Conservation (phyloP, 257 asterid genomes). For the Solanum etuberosum region DNA sequence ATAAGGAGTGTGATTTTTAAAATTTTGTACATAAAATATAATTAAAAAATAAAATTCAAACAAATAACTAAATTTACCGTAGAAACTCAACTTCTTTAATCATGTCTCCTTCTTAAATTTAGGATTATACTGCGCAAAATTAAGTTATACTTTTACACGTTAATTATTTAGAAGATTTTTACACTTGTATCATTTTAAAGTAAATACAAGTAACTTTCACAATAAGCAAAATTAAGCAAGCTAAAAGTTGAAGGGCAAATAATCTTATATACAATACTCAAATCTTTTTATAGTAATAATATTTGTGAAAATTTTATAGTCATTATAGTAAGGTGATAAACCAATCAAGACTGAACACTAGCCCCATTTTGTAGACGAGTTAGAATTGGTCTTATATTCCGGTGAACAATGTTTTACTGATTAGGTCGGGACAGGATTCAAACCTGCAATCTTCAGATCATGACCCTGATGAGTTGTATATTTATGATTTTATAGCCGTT, state of each 20-base stretch:
- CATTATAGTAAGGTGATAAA: neutral
- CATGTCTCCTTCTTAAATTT: neutral
- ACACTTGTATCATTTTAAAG: neutral
- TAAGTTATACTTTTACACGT: neutral
- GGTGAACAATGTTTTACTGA: too few species aligned
- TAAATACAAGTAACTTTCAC: neutral
- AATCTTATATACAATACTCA: neutral
- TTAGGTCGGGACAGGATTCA: fast-evolving
- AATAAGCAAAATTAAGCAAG: neutral
- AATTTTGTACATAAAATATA: neutral
- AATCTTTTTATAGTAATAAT: neutral
- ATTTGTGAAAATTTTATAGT: too few species aligned
- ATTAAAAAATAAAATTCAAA: neutral
- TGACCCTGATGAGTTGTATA: neutral
- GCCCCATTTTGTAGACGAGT: neutral
- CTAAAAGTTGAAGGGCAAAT: neutral
- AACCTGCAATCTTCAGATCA: too few species aligned
- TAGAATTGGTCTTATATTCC: fast-evolving
- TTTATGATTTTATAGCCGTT: too few species aligned
- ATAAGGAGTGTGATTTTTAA: too few species aligned
- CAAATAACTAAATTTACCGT: neutral
- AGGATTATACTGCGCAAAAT: neutral
- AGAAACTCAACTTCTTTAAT: neutral
- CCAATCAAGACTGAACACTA: neutral
- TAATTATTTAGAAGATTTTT: too few species aligned